Conservation (phyloP, 805 yeast genomes). For the Starmerella tilneyi region DNA sequence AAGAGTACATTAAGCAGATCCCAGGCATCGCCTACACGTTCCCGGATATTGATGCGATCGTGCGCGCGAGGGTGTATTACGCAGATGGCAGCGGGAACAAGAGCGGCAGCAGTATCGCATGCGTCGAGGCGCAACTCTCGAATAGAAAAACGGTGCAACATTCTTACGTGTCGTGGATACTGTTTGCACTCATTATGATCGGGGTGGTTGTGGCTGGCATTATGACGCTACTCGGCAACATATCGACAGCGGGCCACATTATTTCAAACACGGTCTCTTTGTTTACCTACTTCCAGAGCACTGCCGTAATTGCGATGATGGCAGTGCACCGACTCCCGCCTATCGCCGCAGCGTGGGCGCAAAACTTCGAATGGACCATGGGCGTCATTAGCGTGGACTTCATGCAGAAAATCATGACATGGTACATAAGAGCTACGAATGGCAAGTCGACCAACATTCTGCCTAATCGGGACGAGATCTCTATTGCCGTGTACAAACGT, state of each 20-base stretch:
- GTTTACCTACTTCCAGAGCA: conserved; percentile 85
- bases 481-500: conserved; percentile 67
- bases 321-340: conserved; percentile 90
- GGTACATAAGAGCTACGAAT: conserved; percentile 53
- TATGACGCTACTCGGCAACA: conserved; percentile 77
- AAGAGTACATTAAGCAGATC: conserved; percentile 38
- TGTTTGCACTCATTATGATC: conserved; percentile 80
- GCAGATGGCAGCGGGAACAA: conserved; percentile 34
- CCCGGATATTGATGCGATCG: conserved; percentile 92
- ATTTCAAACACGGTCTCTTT: conserved; percentile 92
- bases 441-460: conserved; percentile 74
- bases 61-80: conserved; percentile 56
- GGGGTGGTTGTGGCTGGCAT: conserved; percentile 84
- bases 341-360: conserved; percentile 96
- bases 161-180: conserved; percentile 87
- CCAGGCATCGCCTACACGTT: conserved; percentile 82
- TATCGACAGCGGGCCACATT: conserved; percentile 89
- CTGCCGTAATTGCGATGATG: conserved; percentile 91
- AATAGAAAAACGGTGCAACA: conserved; percentile 94
- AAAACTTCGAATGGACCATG: conserved; percentile 92
- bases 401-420: conserved; percentile 44
- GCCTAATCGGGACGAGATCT: conserved; percentile 50
- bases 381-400: conserved; percentile 71
- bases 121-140: conserved; percentile 76
- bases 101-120: conserved; percentile 49